These are phyloP conservation scores for Syzygium aqueum DNA, from an alignment of 345 rosid species.

Conservation along the genomic window DNA sequence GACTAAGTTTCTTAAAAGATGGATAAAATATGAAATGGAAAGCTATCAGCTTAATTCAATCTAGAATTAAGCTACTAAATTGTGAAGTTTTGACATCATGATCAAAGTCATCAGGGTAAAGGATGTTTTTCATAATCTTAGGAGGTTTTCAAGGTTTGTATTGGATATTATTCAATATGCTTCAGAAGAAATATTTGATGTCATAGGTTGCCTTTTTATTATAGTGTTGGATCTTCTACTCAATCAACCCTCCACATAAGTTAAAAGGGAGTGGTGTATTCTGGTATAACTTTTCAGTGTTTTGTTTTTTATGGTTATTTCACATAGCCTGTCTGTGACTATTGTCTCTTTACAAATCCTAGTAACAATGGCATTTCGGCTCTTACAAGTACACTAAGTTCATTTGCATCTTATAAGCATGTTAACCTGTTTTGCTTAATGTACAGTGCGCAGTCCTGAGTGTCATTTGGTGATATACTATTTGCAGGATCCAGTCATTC, in stretches of 20 bases:
- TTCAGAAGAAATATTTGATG: neutral
- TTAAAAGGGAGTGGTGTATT: neutral
- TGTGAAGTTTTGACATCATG: neutral
- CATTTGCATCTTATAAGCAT: neutral
- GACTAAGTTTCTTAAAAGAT: neutral
- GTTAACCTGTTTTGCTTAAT: neutral
- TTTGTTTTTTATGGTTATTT: neutral
- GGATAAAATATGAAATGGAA: neutral
- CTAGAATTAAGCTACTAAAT: neutral
- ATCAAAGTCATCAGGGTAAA: neutral
- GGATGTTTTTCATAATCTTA: neutral
- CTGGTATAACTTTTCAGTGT: neutral
- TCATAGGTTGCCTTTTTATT: neutral
- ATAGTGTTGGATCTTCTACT: neutral
- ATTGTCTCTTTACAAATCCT: neutral
- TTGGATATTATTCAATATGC: neutral
- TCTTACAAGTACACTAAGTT: neutral
- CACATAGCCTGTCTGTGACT: neutral
- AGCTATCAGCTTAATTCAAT: neutral
- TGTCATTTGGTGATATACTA: conserved; percentile 2
- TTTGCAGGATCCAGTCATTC: conserved; percentile 78
- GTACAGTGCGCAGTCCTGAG: neutral
- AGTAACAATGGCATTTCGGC: neutral
- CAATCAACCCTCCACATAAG: neutral
- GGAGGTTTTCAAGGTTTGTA: neutral